Base-by-base conservation (phyloP, 371 early-diverging fungal genomes). In the Mortierella sp. region DNA sequence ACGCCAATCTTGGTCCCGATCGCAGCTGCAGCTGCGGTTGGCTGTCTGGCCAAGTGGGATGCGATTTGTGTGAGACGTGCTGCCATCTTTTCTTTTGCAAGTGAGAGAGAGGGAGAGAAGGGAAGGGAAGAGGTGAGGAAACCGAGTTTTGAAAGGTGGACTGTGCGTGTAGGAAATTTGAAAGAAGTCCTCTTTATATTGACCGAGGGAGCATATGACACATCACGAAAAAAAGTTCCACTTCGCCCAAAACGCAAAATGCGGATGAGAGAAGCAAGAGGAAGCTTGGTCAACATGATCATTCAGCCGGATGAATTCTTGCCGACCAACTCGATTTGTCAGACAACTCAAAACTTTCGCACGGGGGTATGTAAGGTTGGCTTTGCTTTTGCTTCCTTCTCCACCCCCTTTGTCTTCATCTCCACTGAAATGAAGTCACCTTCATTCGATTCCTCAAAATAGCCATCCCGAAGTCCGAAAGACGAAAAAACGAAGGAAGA, bases 41-140 rank as follows among this genome's bases (percentile, higher is more conserved):
- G 86, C 81, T 79, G 82, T 63, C 91, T 91, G 76, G 90, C 82
- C 70, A 94, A 87, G 87, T 94, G 94, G 66, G 90, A 88, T 47
- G 94, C 87, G 70, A 94, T 91, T 85, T 94, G 94, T 79, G 90
- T 90, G 61, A 94, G 89, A 85, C 94, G 89, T 70, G 91, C 87
- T 68, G 92, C 88, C 90, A 92, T 90, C 74, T 45, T 88, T 55
- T 37, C 19, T 16, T 40, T 53, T 52, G 52, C 39, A 34, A 45
- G 24, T 44, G 58, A 13, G 58, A 53, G 61, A 63, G 31, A 40
- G 43, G 43, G 53, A 24, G 44, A 45, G 61, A 41, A 64, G 13
- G 13, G 37, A 41, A 47, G 68, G 37, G 16, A 39, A 24, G 45
- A 48, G 22, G 26, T 11, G 29, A 40, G 40, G 19, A 47, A 53